Evolutionary conservation across 2,329 filamentous ascomycete species (phyloP), one percentile per base, ranked within the genome.

Genomic region (Calonectria fujianensis): DNA sequence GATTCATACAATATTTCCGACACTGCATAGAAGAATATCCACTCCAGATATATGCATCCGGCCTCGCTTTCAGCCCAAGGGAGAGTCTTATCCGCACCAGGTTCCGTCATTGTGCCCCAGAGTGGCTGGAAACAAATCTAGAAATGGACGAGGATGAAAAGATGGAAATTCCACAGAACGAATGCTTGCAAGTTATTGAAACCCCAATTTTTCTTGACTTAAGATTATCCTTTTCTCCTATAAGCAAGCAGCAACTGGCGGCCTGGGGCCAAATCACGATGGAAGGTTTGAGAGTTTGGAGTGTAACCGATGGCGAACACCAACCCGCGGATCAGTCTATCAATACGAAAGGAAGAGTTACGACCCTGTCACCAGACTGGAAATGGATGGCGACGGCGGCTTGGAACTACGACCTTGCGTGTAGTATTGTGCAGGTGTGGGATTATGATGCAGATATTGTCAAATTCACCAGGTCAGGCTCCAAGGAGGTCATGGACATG

Each of bases 21-120:
- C 31, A 18, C 18, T 59, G 52, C 18, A 59, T 59, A 14, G 52
- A 59, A 16, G 20, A 59, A 37, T 59, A 59, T 59, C 52, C 52
- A 4, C 52, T 59, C 14, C 52, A 59, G 20, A 59, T 20, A 20
- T 59, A 59, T 16, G 20, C 31, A 4, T 11, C 31, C 3, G 52
- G 52, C 14, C 7, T 59, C 0, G 18, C 35, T 24, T 37, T 59
- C n/a, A 59, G 31, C 10, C 52, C 52, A 13, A 37, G 29, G 9
- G 31, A 37, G 10, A 37, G 52, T 37, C 52, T 59, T 3, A 20
- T 24, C 32, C 6, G 52, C 14, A 37, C 9, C 20, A 35, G 20
- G 16, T 59, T 59, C 9, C 29, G 2, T 1, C 29, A 59, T 6
- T 37, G n/a, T 37, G 52, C 31, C 6, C 52, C 52, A 37, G 13